These are phyloP conservation scores for Lactarius hengduanensis DNA, from an alignment of 768 basidiomycete species.

Conservation along the genomic window DNA sequence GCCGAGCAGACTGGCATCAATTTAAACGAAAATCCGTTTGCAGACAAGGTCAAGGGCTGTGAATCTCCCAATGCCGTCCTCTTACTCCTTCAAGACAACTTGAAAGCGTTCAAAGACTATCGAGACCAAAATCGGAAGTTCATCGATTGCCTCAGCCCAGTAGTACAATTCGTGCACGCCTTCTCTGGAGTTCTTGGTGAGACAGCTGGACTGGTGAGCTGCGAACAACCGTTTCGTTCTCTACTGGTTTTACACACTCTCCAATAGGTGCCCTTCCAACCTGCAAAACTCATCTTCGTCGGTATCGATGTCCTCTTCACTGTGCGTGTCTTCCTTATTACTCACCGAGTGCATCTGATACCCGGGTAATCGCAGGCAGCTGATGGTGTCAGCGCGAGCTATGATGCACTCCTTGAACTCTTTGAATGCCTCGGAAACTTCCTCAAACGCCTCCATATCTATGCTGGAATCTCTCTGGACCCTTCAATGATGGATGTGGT, in stretches of 20 bases:
- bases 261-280: neutral
- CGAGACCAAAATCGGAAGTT: slow-evolving; percentile 7
- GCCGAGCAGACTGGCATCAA: neutral
- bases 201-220: neutral
- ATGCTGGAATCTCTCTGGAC: neutral
- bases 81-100: neutral
- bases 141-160: neutral
- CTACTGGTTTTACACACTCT: neutral
- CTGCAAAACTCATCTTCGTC: neutral
- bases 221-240: neutral
- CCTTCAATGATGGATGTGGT: neutral
- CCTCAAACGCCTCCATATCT: neutral
- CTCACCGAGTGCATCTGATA: neutral
- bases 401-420: slow-evolving; percentile 3
- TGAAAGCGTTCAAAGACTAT: neutral
- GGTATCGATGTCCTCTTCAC: neutral
- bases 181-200: neutral
- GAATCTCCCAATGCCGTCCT: neutral
- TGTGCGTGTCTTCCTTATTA: neutral
- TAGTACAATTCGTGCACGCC: neutral
- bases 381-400: neutral
- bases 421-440: slow-evolving; percentile 10
- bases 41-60: neutral
- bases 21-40: neutral
- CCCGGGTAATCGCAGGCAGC: neutral